These are phyloP conservation scores for Paramecium octaurelia DNA, from an alignment of 73 alveolate genomes.

Conservation along the genomic window DNA sequence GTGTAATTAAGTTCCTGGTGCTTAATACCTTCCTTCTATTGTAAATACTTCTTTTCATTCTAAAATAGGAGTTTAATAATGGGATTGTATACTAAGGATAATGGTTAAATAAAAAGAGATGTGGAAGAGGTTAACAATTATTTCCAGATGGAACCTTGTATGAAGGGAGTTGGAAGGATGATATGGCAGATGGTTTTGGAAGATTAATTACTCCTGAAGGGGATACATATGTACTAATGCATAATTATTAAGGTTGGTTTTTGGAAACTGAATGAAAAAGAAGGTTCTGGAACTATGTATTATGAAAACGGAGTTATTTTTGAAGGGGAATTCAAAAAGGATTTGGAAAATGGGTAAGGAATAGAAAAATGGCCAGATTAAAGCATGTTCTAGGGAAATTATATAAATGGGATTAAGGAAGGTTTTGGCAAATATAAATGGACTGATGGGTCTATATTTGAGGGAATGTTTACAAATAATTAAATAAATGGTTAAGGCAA, in stretches of 20 bases:
- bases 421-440: slow-evolving; percentile 46
- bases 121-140: slow-evolving; percentile 36
- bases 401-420: slow-evolving; percentile 12
- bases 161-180: slow-evolving; percentile 41
- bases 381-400: slow-evolving; percentile 56
- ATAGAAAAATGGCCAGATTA: slow-evolving; percentile 76
- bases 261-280: neutral
- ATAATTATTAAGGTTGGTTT: neutral
- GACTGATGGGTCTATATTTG: slow-evolving; percentile 52
- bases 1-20: neutral
- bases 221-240: neutral
- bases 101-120: neutral
- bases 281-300: neutral
- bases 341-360: slow-evolving; percentile 63
- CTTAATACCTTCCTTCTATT: neutral
- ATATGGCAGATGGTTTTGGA: slow-evolving; percentile 43
- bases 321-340: slow-evolving; percentile 65
- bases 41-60: neutral
- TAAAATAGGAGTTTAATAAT: neutral
- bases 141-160: slow-evolving; percentile 55
- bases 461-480: slow-evolving; percentile 42
- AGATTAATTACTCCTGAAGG: slow-evolving; percentile 7
- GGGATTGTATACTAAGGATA: neutral
- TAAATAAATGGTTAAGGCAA: slow-evolving; percentile 56
- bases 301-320: neutral